Conservation (phyloP, 768 basidiomycete genomes). For the Termitomyces sp. region DNA sequence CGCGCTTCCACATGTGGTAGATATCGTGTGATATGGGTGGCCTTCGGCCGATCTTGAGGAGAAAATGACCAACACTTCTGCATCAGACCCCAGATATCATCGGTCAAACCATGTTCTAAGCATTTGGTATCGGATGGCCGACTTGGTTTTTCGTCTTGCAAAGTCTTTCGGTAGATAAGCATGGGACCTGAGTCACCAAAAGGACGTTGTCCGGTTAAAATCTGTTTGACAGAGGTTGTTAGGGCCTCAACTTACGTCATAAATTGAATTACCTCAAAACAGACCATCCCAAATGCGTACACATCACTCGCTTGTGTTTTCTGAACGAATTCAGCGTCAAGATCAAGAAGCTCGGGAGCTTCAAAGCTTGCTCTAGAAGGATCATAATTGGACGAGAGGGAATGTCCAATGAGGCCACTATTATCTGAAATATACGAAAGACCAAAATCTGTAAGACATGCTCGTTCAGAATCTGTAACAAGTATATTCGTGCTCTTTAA, state of each 20-base stretch:
- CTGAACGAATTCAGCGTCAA: conserved; percentile 10
- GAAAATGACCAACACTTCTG: neutral
- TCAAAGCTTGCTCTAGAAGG: conserved; percentile 25
- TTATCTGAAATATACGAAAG: conserved; percentile 22
- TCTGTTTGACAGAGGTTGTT: neutral
- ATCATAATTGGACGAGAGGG: conserved; percentile 7
- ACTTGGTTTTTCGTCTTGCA: neutral
- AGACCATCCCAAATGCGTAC: conserved; percentile 5
- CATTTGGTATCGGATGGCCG: neutral
- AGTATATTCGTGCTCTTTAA: conserved; percentile 28
- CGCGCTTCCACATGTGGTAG: neutral
- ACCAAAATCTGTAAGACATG: conserved; percentile 45
- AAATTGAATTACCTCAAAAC: neutral
- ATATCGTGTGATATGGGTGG: neutral
- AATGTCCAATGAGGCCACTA: conserved; percentile 8
- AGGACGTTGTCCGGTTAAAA: neutral
- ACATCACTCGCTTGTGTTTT: conserved; percentile 3
- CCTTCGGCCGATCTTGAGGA: neutral
- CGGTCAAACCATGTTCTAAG: neutral
- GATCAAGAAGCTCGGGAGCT: conserved; percentile 23
- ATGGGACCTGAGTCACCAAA: neutral
- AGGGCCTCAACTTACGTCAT: neutral
- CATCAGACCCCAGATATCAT: neutral
- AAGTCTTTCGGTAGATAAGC: neutral
- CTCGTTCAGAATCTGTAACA: conserved; percentile 20